Percentiles rank a stretch among this genome's conserved stretches.
Conservation (phyloP, 805 yeast genomes). For the Metschnikowia lunata region DNA sequence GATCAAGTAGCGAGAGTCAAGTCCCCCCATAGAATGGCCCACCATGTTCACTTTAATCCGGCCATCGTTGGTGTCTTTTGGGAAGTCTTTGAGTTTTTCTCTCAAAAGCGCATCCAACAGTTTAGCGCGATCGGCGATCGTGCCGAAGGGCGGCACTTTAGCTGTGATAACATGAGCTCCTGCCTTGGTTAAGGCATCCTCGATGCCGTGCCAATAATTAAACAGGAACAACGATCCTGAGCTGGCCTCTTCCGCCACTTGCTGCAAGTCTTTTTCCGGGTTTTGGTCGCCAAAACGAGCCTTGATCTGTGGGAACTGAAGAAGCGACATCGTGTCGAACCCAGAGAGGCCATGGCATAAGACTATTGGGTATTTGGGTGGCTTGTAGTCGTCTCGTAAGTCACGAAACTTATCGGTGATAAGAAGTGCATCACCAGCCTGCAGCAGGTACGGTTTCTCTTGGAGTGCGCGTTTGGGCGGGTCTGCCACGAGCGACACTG, state of each 20-base stretch:
- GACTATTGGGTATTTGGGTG: conserved; percentile 71
- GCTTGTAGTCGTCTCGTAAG: conserved; percentile 39
- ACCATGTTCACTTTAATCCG: conserved; percentile 61
- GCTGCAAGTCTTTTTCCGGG: conserved; percentile 13
- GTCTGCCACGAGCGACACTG: conserved; percentile 1
- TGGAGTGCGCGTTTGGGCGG: neutral
- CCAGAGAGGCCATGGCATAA: conserved; percentile 88
- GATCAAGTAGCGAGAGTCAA: conserved; percentile 76
- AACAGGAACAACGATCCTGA: conserved; percentile 37
- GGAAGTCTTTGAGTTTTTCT: conserved; percentile 21
- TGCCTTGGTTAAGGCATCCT: conserved; percentile 49
- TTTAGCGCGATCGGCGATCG: conserved; percentile 64
- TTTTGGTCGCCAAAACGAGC: conserved; percentile 5
- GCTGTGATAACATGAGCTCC: conserved; percentile 73
- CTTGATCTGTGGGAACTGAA: conserved; percentile 14
- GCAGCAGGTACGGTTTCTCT: conserved; percentile 2
- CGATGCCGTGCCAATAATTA: conserved; percentile 82
- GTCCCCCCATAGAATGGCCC: conserved; percentile 94
- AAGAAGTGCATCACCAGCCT: conserved; percentile 15
- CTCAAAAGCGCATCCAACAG: conserved; percentile 50
- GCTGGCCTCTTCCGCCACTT: conserved; percentile 11
- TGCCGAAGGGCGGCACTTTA: conserved; percentile 78
- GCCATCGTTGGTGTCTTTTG: conserved; percentile 14
- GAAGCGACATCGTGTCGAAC: conserved; percentile 47
- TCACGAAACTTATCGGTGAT: conserved; percentile 28